Conservation (phyloP, 768 basidiomycete genomes). For the Mycena rosella region DNA sequence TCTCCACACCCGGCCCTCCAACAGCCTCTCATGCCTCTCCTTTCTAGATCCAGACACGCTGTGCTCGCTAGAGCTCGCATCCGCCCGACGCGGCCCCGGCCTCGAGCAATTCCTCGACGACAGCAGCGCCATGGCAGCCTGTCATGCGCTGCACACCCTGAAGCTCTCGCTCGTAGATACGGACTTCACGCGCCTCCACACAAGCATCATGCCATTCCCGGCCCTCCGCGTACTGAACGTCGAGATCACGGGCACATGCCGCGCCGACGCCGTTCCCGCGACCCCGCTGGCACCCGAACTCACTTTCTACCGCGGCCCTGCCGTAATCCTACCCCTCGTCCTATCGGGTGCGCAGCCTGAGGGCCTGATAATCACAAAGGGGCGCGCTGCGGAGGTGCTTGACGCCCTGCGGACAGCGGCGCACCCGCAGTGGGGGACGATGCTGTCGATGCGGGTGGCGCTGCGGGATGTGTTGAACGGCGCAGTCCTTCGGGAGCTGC, state of each 20-base stretch:
- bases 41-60: constrained; percentile 2
- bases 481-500: neutral
- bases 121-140: neutral
- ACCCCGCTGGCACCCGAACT: constrained; percentile 9
- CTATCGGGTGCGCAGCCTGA: neutral
- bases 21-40: neutral
- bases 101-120: constrained; percentile 1
- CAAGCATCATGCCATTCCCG: constrained; percentile 9
- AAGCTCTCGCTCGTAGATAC: neutral
- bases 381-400: neutral
- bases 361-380: neutral
- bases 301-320: neutral
- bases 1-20: neutral
- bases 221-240: constrained; percentile 2
- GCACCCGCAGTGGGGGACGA: neutral
- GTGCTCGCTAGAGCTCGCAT: neutral
- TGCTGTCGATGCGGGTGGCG: neutral
- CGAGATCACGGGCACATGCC: neutral
- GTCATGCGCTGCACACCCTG: neutral
- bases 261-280: neutral
- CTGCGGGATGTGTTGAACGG: neutral
- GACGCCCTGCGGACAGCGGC: neutral
- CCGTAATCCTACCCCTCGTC: neutral
- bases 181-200: neutral
- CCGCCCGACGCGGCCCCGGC: neutral